Evolutionary conservation across 306 rosid genomes (phyloP).

Genomic region (Lathyrus tuberosus): DNA sequence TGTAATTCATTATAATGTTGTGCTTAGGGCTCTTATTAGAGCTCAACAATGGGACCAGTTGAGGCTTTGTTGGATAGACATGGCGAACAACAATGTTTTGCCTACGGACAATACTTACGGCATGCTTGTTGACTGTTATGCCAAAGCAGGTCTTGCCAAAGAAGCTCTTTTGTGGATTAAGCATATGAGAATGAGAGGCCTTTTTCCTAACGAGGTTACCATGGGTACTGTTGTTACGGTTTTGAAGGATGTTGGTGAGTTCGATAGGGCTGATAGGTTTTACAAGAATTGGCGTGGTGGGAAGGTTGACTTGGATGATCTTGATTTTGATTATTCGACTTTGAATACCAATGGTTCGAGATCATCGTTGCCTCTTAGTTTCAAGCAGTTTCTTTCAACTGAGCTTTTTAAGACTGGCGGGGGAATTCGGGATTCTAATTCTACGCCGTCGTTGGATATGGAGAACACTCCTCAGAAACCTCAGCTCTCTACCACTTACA

Average conservation of each 20-base stretch:
- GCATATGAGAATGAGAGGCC: slow-evolving; percentile 73
- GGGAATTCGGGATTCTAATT: slow-evolving; percentile 49
- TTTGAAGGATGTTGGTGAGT: slow-evolving; percentile 76
- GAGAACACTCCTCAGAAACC: slow-evolving; percentile 53
- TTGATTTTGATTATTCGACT: slow-evolving; percentile 58
- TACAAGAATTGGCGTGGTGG: slow-evolving; percentile 80
- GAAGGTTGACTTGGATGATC: slow-evolving; percentile 65
- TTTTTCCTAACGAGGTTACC: slow-evolving; percentile 87
- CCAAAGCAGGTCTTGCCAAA: slow-evolving; percentile 75
- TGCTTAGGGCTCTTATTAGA: slow-evolving; percentile 72
- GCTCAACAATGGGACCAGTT: slow-evolving; percentile 84
- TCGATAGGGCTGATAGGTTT: slow-evolving; percentile 71
- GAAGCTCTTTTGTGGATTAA: slow-evolving; percentile 89
- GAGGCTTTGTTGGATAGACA: slow-evolving; percentile 79
- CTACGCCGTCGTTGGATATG: slow-evolving; percentile 4
- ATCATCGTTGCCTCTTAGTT: slow-evolving; percentile 55
- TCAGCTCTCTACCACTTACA: slow-evolving; percentile 67
- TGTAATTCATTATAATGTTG: slow-evolving; percentile 88
- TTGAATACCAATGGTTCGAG: slow-evolving; percentile 44
- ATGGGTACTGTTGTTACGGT: slow-evolving; percentile 85
- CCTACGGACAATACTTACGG: slow-evolving; percentile 77
- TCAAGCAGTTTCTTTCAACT: slow-evolving; percentile 81
- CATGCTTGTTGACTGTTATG: slow-evolving; percentile 83
- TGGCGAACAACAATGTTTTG: slow-evolving; percentile 65
- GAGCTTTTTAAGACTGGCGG: slow-evolving; percentile 89